Base-by-base conservation (phyloP, 2,329 filamentous ascomycete genomes). In the Calonectria hongkongensis region DNA sequence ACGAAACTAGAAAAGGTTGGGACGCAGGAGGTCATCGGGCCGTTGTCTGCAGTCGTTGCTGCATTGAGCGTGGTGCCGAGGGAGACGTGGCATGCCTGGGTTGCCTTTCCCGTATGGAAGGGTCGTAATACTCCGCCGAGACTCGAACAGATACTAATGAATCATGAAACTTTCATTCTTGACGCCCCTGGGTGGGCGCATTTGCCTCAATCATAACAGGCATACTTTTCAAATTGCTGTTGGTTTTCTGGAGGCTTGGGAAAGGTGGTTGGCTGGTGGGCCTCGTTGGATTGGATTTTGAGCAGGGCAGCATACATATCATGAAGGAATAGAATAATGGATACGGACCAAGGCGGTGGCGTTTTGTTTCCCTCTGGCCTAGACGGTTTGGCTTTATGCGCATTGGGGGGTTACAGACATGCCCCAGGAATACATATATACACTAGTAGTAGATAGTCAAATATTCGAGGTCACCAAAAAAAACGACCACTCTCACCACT, bases 21-120 rank as follows among this genome's bases (percentile, higher is more conserved):
- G 79, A 81, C 0, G 83, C 81, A 0, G 81, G 79, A 36, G 87
- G 87, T 9, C 90, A 92, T 75, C 84, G 86, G 10, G 83, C 86
- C 41, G 88, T 90, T 76, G 85, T 94, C 3, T 94, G 93, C 80
- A 93, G 92, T 79, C 87, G 88, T 21, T 94, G 93, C 82, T 94
- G 92, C 80, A 88, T 94, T 3, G 93, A 94, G 80, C 87, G 86
- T 28, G 92, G 92, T 0, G 79, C 84, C 25, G 89, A 93, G 66
- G 92, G 92, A 30, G 92, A 94, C 60, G 88, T 93, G 6, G 89
- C 91, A 71, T 94, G 93, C 78, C 82, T 93, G 60, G 91, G 91
- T 1, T 94, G 93, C 75, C 84, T 92, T 48, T 85, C 85, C 12
- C 80, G 83, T 2, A 84, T 86, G 80, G 84, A 86, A 70, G 83